Conservation (phyloP, 2,329 filamentous ascomycete species). For the Tolypocladium ophioglossoides region DNA sequence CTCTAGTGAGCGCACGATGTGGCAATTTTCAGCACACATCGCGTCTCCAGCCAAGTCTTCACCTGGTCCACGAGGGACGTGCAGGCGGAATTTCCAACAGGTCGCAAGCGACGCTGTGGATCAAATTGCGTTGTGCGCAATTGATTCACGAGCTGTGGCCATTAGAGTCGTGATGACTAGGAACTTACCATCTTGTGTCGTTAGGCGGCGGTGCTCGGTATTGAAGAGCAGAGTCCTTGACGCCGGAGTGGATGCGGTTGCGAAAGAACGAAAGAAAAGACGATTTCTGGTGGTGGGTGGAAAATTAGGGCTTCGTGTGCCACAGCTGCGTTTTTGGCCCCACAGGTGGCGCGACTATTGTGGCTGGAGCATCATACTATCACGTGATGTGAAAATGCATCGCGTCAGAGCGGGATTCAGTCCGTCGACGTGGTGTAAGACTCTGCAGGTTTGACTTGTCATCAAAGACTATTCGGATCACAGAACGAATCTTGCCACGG, state of each 20-base stretch:
- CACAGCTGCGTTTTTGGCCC: constrained; percentile 5
- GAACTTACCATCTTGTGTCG: constrained; percentile 32
- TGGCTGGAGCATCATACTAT: constrained; percentile 1
- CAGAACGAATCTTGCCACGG: neutral
- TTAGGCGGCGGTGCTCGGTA: constrained; percentile 24
- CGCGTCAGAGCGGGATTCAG: neutral
- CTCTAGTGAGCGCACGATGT: constrained; percentile 70
- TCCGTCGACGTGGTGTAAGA: neutral
- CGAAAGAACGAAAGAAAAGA: constrained; percentile 15
- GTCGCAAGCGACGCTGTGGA: constrained; percentile 19
- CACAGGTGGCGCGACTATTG: constrained; percentile 8
- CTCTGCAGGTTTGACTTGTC: neutral
- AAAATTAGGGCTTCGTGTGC: constrained; percentile 26
- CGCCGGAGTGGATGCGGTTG: constrained; percentile 17
- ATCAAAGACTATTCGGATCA: neutral
- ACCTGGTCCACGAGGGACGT: constrained; percentile 25
- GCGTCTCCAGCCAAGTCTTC: constrained; percentile 58
- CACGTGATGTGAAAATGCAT: constrained; percentile 2
- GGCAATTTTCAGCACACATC: constrained; percentile 43
- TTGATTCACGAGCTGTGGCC: constrained; percentile 27
- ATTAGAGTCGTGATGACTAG: constrained; percentile 23
- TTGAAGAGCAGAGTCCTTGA: constrained; percentile 23
- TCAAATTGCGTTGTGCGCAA: constrained; percentile 23
- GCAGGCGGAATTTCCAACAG: constrained; percentile 24
- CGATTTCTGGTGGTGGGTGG: constrained; percentile 19